Conservation (phyloP, 2,329 filamentous ascomycete species). For the Cyanodermella asteris region DNA sequence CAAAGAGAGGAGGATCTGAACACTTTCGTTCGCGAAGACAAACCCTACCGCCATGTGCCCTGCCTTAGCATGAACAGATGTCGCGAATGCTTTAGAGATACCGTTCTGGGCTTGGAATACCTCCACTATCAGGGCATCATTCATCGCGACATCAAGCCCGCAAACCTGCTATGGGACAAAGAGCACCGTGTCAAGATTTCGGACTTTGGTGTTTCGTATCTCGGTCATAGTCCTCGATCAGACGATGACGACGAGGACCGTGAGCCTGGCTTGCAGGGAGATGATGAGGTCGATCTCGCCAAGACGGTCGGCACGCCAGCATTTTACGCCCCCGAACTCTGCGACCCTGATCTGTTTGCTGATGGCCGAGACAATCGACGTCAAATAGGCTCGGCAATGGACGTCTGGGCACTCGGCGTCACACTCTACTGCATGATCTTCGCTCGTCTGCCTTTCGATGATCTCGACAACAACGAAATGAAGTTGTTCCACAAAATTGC, state of each 20-base stretch:
- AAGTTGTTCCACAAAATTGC: conserved; percentile 83
- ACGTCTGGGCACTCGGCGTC: conserved; percentile 91
- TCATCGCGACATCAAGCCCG: conserved; percentile 68
- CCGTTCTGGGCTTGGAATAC: conserved; percentile 80
- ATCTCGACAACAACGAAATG: conserved; percentile 76
- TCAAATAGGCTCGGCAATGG: conserved; percentile 78
- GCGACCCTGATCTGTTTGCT: conserved; percentile 41
- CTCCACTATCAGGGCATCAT: conserved; percentile 73
- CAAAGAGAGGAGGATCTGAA: conserved; percentile 21
- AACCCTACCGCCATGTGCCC: conserved; percentile 83
- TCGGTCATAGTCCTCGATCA: conserved; percentile 68
- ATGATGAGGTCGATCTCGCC: conserved; percentile 86
- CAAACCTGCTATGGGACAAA: conserved; percentile 72
- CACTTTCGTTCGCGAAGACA: conserved; percentile 36
- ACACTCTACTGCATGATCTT: conserved; percentile 92
- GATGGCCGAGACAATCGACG: conserved; percentile 32
- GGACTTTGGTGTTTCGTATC: conserved; percentile 95
- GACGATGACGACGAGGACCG: conserved; percentile 54
- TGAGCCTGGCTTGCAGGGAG: conserved; percentile 64
- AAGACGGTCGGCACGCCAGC: conserved; percentile 95
- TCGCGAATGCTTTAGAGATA: conserved; percentile 72
- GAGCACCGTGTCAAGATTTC: conserved; percentile 89
- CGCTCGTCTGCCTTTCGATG: conserved; percentile 81
- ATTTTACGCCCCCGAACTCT: conserved; percentile 92
- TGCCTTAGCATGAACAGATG: conserved; percentile 74